Evolutionary conservation across 257 asterid species (phyloP).

Genomic region (Knoxia roxburghii): DNA sequence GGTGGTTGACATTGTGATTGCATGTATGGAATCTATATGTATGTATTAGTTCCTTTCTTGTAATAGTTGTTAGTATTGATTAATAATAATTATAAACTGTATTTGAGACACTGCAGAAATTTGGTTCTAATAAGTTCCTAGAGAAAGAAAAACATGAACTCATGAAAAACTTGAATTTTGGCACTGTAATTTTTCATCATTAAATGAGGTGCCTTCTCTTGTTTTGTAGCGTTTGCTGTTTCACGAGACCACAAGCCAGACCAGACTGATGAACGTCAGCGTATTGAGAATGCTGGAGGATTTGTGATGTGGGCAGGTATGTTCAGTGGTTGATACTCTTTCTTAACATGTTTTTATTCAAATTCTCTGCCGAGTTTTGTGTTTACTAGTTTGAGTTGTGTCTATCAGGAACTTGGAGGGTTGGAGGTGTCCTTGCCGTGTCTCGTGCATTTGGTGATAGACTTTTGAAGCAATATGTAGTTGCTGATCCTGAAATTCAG

Average conservation of each 20-base stretch:
- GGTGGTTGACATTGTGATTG: neutral
- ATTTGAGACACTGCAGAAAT: neutral
- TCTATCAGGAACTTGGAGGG: slow-evolving; percentile 92
- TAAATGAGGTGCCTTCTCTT: slow-evolving; percentile 7
- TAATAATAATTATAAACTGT: neutral
- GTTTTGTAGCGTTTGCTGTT: slow-evolving; percentile 69
- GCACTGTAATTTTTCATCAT: neutral
- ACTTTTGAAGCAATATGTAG: slow-evolving; percentile 81
- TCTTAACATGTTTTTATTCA: neutral
- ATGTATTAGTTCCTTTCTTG: no score
- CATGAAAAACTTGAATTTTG: neutral
- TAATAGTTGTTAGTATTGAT: neutral
- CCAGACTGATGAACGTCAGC: slow-evolving; percentile 85
- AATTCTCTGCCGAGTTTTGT: neutral
- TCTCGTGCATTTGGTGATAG: slow-evolving; percentile 98
- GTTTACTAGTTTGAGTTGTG: neutral
- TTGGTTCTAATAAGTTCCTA: neutral
- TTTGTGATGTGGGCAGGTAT: slow-evolving; percentile 99
- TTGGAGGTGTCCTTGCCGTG: slow-evolving; percentile 98
- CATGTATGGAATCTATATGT: neutral
- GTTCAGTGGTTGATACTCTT: neutral
- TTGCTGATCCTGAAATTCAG: slow-evolving; percentile 96
- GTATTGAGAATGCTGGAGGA: slow-evolving; percentile 99
- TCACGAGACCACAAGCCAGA: slow-evolving; percentile 98
- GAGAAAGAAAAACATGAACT: neutral